phyloP scores from a whole-genome alignment of 2,329 filamentous ascomycete species.

The Herpotrichia juniperi region DNA sequence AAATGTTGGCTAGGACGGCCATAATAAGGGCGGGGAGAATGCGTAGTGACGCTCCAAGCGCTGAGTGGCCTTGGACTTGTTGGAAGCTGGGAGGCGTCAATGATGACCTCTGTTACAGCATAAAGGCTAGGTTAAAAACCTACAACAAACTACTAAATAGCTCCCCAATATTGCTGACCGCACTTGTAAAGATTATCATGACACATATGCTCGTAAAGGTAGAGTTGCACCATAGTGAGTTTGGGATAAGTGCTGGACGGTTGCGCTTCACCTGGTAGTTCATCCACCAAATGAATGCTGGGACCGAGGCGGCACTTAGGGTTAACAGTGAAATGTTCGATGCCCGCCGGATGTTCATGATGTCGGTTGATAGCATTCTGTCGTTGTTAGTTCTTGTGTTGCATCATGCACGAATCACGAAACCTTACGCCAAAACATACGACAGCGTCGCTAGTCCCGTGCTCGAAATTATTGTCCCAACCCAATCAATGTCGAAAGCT shows the following conservation, averaged over 20 bases:
- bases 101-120: too few relatives aligned
- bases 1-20: slow-evolving; percentile 51
- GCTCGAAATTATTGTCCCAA: slow-evolving; percentile 31
- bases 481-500: slow-evolving; percentile 32
- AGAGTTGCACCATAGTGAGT: slow-evolving; percentile 59
- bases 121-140: slow-evolving; percentile 27
- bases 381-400: too few relatives aligned
- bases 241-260: slow-evolving; percentile 31
- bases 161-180: slow-evolving; percentile 45
- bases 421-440: slow-evolving; percentile 32
- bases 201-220: slow-evolving; percentile 62
- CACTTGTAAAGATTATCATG: slow-evolving; percentile 44
- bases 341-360: slow-evolving; percentile 22
- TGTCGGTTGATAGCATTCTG: too few relatives aligned
- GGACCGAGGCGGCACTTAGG: slow-evolving; percentile 25
- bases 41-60: slow-evolving; percentile 45
- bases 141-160: slow-evolving; percentile 49
- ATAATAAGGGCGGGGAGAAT: slow-evolving; percentile 49
- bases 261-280: slow-evolving; percentile 26
- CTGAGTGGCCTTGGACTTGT: slow-evolving; percentile 42
- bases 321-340: slow-evolving; percentile 25
- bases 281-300: slow-evolving; percentile 36
- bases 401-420: too few relatives aligned
- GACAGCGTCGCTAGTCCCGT: slow-evolving; percentile 26
- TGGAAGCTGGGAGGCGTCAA: slow-evolving; percentile 47